These are phyloP conservation scores for Solanum tarapatanum DNA, from an alignment of 257 asterid genomes.

Conservation along the genomic window DNA sequence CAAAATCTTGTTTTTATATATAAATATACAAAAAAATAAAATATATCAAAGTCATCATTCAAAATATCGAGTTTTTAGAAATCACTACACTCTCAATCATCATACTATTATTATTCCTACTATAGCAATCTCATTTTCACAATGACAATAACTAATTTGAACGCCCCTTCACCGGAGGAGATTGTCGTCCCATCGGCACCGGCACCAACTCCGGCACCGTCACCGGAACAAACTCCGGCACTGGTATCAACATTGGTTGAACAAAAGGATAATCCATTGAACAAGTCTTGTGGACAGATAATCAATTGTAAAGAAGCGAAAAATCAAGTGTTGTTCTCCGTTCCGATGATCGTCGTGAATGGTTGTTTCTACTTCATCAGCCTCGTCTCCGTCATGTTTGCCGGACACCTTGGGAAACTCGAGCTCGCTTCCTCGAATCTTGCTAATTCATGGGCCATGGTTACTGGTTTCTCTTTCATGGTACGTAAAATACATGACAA, in stretches of 20 bases:
- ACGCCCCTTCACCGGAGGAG: not conserved
- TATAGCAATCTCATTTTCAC: not conserved
- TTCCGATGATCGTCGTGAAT: constrained; percentile 13
- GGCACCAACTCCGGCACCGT: not conserved
- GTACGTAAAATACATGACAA: not conserved
- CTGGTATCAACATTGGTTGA: not conserved
- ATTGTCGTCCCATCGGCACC: not conserved
- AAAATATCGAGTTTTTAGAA: not conserved
- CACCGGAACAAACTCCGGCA: no score
- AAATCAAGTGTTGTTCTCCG: not conserved
- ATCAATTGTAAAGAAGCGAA: constrained; percentile 6
- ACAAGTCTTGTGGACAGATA: not conserved
- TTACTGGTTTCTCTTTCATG: constrained; percentile 17
- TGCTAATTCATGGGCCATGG: constrained; percentile 21
- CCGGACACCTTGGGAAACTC: constrained; percentile 21
- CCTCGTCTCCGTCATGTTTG: constrained; percentile 16
- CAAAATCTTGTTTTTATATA: not conserved
- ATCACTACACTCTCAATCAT: not conserved
- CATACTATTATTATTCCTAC: not conserved
- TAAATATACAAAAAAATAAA: not conserved
- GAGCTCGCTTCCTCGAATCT: constrained; percentile 19
- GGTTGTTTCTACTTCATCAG: constrained; percentile 8
- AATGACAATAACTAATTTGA: not conserved
- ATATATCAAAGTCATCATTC: not conserved
- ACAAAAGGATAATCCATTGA: not conserved